Percentiles rank a stretch among this genome's conserved stretches.
These are phyloP conservation scores for Serendipita indica DNA, from an alignment of 768 basidiomycete genomes.

Conservation along the genomic window DNA sequence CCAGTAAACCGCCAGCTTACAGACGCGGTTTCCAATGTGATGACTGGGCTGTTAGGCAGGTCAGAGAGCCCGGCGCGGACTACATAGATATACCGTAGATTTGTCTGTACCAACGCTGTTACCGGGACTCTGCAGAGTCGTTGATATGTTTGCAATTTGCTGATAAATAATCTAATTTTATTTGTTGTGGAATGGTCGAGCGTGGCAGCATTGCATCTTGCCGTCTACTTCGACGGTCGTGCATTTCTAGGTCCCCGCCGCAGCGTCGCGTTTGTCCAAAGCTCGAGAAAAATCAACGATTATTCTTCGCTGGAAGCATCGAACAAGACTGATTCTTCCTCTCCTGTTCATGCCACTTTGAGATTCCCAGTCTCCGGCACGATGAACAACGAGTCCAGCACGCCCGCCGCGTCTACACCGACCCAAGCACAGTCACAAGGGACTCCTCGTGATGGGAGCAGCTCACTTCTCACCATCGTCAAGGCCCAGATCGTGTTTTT, in stretches of 20 bases:
- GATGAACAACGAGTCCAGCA: slow-evolving; percentile 10
- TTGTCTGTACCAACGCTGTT: too few species aligned
- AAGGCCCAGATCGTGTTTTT: slow-evolving; percentile 97
- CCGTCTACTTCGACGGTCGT: too few species aligned
- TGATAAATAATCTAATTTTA: too few species aligned
- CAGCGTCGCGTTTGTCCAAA: too few species aligned
- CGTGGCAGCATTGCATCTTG: too few species aligned
- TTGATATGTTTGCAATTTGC: too few species aligned
- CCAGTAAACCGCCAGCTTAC: slow-evolving; percentile 53
- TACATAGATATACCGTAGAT: too few species aligned
- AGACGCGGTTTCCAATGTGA: slow-evolving; percentile 65
- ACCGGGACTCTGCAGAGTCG: too few species aligned
- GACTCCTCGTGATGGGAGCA: slow-evolving; percentile 11
- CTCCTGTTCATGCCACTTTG: slow-evolving; percentile 4
- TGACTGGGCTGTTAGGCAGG: slow-evolving; percentile 56
- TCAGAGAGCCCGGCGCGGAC: too few species aligned
- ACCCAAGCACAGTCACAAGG: slow-evolving; percentile 4
- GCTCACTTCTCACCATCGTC: slow-evolving; percentile 63
- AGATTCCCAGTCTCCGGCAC: not conserved
- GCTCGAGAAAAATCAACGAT: not conserved
- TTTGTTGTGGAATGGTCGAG: too few species aligned
- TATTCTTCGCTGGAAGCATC: not conserved
- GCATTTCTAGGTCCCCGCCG: too few species aligned
- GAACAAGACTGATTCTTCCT: not conserved
- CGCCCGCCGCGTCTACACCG: slow-evolving; percentile 1